Percentiles rank a stretch among this genome's conserved stretches.
Conservation (phyloP, 257 asterid genomes). For the Sherardia arvensis region DNA sequence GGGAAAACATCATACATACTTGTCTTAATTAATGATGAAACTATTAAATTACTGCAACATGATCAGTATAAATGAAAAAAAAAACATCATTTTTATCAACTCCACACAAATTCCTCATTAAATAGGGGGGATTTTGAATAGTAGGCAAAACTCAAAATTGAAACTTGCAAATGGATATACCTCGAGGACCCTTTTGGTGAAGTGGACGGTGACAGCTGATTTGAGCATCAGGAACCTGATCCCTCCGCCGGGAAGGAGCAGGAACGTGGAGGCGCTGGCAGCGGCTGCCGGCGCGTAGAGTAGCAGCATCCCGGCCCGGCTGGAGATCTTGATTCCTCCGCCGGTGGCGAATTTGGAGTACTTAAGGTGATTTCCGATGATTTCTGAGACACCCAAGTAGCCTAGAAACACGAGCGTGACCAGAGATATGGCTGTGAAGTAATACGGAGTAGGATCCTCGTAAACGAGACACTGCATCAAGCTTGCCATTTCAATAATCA, state of each 20-base stretch:
- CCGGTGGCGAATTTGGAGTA: constrained; percentile 40
- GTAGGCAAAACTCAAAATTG: not conserved
- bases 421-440: constrained; percentile 27
- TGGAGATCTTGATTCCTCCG: constrained; percentile 16
- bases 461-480: constrained; percentile 5
- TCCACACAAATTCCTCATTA: not conserved
- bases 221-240: constrained; percentile 54
- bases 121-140: too few species aligned
- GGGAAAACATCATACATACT: not conserved
- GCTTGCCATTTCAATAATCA: not conserved
- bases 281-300: constrained; percentile 41
- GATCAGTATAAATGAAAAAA: not conserved
- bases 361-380: constrained; percentile 33
- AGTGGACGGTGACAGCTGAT: constrained; percentile 50
- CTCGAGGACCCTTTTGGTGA: constrained; percentile 69
- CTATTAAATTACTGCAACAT: not conserved
- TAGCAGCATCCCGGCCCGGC: constrained; percentile 42
- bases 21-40: not conserved
- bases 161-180: constrained; percentile 14
- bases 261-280: constrained; percentile 35
- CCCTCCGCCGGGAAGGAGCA: constrained; percentile 35
- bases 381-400: constrained; percentile 41
- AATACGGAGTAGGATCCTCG: constrained; percentile 30
- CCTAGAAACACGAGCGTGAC: constrained; percentile 22
- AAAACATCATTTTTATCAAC: not conserved